Evolutionary conservation across 805 yeast genomes (phyloP), one percentile per base, ranked within the genome.

Genomic region (Wickerhamiella occidentalis): DNA sequence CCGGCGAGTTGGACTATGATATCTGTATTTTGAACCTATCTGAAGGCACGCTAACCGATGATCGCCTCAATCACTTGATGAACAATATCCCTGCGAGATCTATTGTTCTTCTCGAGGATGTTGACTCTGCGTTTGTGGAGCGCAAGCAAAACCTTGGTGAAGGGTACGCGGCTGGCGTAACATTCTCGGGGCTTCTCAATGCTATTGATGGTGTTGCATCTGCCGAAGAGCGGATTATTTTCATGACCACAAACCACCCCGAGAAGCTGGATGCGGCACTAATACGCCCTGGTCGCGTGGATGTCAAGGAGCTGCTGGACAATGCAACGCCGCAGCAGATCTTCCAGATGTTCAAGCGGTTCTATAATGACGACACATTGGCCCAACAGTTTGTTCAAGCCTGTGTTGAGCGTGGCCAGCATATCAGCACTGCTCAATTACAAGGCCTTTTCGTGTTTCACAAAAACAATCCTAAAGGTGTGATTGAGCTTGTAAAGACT

Each of bases 221-320:
- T 25, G 95, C 96, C 1, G 98, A 92, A 61, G 97, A 92, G 61
- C 82, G 95, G 42, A 74, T 92, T 29, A 90, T 96, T 0, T 92
- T 92, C 65, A 92, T 92, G 98, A 92, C 98, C 18, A 90, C 98
- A 18, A 92, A 92, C 65, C 98, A 92, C 61, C 96, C 96, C 0
- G 97, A 92, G 54, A 78, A 78, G 54, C 70, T 92, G 35, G 98
- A 92, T 60, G 86, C 96, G 1, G 98, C 98, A 0, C 73, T 92
- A 40, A 68, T 92, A 63, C 74, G 98, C 55, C 98, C 98, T 0
- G 98, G 98, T 2, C 74, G 98, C 65, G 81, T 92, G 28, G 98
- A 92, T 62, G 79, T 73, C 64, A 85, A 86, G 66, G 81, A 79
- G 18, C 69, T 80, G 59, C 76, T 92, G 36, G 92, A 84, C 56